Percentiles rank a stretch among this genome's conserved stretches.
These are phyloP conservation scores for Leishmania gerbilli DNA, from an alignment of 208 protist genomes.

Conservation along the genomic window DNA sequence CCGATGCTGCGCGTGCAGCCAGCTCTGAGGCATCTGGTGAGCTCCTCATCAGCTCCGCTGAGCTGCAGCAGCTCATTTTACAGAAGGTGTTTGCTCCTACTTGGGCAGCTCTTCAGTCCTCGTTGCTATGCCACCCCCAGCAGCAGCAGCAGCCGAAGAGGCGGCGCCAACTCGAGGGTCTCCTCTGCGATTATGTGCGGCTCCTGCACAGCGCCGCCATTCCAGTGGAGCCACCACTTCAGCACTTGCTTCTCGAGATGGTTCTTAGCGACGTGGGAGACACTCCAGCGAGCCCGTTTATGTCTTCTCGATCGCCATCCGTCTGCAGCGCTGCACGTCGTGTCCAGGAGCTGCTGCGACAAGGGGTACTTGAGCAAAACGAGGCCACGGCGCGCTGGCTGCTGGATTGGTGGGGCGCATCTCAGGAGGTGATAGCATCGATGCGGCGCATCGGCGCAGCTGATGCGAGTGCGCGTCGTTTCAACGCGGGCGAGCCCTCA, in stretches of 20 bases:
- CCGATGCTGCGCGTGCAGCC: background rate
- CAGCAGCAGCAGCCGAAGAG: background rate
- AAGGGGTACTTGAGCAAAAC: constrained; percentile 12
- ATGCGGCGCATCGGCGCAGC: background rate
- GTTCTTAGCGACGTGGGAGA: constrained; percentile 7
- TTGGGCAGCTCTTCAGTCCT: constrained; percentile 5
- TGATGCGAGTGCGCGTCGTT: background rate
- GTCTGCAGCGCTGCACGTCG: constrained; percentile 8
- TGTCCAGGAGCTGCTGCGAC: constrained; percentile 18
- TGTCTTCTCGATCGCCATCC: background rate
- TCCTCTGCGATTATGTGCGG: constrained; percentile 25
- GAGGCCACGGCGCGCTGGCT: constrained; percentile 19
- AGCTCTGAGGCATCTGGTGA: background rate
- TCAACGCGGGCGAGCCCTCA: background rate
- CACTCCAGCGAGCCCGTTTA: background rate
- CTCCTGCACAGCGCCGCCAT: constrained; percentile 18
- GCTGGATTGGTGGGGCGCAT: constrained; percentile 21
- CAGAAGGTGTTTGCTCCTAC: constrained; percentile 12
- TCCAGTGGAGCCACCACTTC: constrained; percentile 1
- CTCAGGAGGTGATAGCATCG: background rate
- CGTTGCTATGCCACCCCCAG: background rate
- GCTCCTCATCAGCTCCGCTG: background rate
- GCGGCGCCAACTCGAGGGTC: constrained; percentile 12
- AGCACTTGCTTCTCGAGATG: constrained; percentile 23
- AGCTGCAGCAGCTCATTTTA: constrained; percentile 18